Percentiles rank a stretch among this genome's conserved stretches.
Evolutionary conservation across 345 rosid genomes (phyloP).

Genomic region (Acer saccharum): DNA sequence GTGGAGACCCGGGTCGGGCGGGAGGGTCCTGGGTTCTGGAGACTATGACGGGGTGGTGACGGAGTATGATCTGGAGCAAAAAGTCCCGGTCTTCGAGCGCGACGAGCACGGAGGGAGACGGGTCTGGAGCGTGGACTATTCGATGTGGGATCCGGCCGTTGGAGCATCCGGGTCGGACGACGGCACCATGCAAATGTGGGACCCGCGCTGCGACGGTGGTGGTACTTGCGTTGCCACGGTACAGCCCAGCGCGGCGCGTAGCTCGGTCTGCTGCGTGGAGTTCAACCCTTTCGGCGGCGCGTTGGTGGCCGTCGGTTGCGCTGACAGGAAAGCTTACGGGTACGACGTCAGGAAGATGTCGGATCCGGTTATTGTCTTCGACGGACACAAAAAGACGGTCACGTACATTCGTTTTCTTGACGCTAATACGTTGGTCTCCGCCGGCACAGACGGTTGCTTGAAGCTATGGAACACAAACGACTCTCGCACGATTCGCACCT

Average conservation of each 20-base stretch:
- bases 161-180: constrained; percentile 96
- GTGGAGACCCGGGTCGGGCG: constrained; percentile 64
- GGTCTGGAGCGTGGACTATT: constrained; percentile 89
- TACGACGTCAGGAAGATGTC: constrained; percentile 61
- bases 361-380: constrained; percentile 45
- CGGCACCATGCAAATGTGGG: constrained; percentile 93
- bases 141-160: constrained; percentile 41
- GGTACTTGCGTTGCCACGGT: constrained; percentile 49
- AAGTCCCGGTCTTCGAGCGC: constrained; percentile 67
- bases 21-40: constrained; percentile 71
- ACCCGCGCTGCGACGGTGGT: constrained; percentile 42
- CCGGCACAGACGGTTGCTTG: constrained; percentile 73
- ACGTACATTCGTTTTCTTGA: constrained; percentile 62
- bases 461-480: constrained; percentile 58
- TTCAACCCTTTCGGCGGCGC: constrained; percentile 64
- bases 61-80: constrained; percentile 75
- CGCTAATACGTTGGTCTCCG: constrained; percentile 42
- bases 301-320: constrained; percentile 67
- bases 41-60: constrained; percentile 93
- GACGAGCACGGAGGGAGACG: constrained; percentile 95
- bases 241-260: constrained; percentile 47
- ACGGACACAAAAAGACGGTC: constrained; percentile 76
- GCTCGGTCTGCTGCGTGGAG: constrained; percentile 76
- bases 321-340: constrained; percentile 65
- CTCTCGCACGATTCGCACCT: constrained; percentile 46